These are phyloP conservation scores for Hebeloma cylindrosporum DNA, from an alignment of 768 basidiomycete species.

Conservation along the genomic window DNA sequence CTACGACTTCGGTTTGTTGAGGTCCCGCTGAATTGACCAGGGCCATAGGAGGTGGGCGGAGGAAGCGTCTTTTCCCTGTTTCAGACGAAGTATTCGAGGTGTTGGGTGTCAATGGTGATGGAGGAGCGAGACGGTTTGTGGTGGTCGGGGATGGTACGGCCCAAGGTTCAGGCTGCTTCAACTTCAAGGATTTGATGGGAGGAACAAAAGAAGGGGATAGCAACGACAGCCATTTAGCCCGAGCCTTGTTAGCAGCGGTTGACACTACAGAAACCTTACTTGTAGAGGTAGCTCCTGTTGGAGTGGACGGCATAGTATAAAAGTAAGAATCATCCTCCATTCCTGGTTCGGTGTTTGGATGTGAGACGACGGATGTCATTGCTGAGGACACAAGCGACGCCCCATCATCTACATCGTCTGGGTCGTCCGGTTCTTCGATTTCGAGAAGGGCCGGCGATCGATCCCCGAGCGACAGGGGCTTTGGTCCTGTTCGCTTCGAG, in stretches of 20 bases:
- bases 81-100: constrained; percentile 1
- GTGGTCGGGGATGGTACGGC: constrained; percentile 8
- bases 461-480: constrained; percentile 23
- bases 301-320: constrained; percentile 9
- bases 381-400: constrained; percentile 56
- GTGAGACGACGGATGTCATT: constrained; percentile 28
- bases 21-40: constrained; percentile 29
- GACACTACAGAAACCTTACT: constrained; percentile 14
- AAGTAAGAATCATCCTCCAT: constrained; percentile 12
- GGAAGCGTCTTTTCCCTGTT: constrained; percentile 12
- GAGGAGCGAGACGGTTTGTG: constrained; percentile 1
- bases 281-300: constrained; percentile 13
- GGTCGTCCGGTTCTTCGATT: constrained; percentile 36
- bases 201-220: constrained; percentile 22
- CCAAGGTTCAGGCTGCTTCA: constrained; percentile 6
- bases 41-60: constrained; percentile 31
- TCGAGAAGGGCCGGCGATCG: constrained; percentile 20
- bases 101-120: constrained; percentile 3
- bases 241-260: constrained; percentile 12
- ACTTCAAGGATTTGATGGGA: constrained; percentile 11
- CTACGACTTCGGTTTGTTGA: constrained; percentile 20
- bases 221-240: constrained; percentile 20
- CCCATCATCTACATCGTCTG: constrained; percentile 36
- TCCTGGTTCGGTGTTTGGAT: constrained; percentile 11
- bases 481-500: constrained; percentile 39